Evolutionary conservation across 768 basidiomycete genomes (phyloP), one percentile per base, ranked within the genome.

Genomic region (Cubamyces lactineus): DNA sequence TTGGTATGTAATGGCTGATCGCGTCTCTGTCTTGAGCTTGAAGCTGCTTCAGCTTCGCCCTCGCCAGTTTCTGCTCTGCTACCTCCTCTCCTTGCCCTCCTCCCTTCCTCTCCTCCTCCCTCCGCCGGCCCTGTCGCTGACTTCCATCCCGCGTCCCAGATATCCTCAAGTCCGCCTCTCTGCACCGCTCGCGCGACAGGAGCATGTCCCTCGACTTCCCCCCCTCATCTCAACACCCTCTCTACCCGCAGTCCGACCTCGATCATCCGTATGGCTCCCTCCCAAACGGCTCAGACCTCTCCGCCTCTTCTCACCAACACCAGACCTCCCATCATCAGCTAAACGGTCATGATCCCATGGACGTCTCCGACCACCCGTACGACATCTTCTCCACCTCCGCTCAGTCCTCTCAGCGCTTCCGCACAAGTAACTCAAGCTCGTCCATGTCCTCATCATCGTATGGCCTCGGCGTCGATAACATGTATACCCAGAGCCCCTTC

Each of bases 381-480:
- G 84, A 88, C 72, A 73, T 91, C 53, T 90, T 89, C 74, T 78
- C 82, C 59, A 79, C 77, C 72, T 77, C 80, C 49, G 71, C 75
- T 24, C 71, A 60, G 63, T 62, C 68, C 42, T 52, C 67, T 64
- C 79, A 83, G 61, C 85, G 88, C 68, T 90, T 90, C 76, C 84
- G 87, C 62, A 79, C 86, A 46, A 88, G 88, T 77, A 86, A 88
- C 53, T 88, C 88, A 0, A 85, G 86, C 23, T 86, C 87, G 7
- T 87, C 86, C n/a, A 78, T 88, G 11, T 81, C 78, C n/a, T 82
- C 82, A 47, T 74, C 82, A 47, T 74, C 72, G 63, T 88, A 85
- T 70, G 73, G 72, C 49, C 80, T 88, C 61, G 76, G 78, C 65
- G 76, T 81, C 28, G 86, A 92, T 65, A 56, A 77, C 59, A 72